Evolutionary conservation across 2,329 filamentous ascomycete genomes (phyloP).

Genomic region (Pseudogymnoascus sp.): DNA sequence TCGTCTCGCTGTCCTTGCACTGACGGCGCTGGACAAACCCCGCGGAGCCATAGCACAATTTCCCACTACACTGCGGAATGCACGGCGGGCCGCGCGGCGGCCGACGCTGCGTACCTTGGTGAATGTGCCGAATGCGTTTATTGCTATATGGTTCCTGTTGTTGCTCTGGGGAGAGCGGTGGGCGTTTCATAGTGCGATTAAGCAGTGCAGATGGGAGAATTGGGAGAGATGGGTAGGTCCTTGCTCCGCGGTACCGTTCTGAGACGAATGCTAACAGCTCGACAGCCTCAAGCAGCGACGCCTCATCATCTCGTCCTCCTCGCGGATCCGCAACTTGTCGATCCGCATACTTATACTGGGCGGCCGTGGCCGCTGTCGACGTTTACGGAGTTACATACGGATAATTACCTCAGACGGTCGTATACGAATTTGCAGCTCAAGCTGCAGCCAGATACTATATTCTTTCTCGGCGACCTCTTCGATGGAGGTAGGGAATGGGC

Average conservation of each 20-base stretch:
- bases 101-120: conserved; percentile 38
- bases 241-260: neutral
- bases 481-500: conserved; percentile 96
- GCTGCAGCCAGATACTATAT: conserved; percentile 75
- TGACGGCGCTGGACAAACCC: conserved; percentile 19
- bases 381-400: conserved; percentile 66
- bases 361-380: conserved; percentile 64
- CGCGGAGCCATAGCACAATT: conserved; percentile 10
- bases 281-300: conserved; percentile 64
- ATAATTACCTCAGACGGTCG: conserved; percentile 79
- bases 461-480: conserved; percentile 92
- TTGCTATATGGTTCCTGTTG: conserved; percentile 66
- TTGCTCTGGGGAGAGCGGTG: conserved; percentile 81
- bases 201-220: conserved; percentile 68
- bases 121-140: conserved; percentile 60
- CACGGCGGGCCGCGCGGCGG: conserved; percentile 2
- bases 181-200: conserved; percentile 64
- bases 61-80: neutral
- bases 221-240: conserved; percentile 87
- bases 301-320: conserved; percentile 70
- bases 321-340: conserved; percentile 66
- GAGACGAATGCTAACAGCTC: conserved; percentile 12
- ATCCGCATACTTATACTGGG: conserved; percentile 67
- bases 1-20: conserved; percentile 20
- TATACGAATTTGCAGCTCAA: conserved; percentile 70